Percentiles rank a stretch among this genome's conserved stretches.
These are phyloP conservation scores for Strobilomyces dryophilus DNA, from an alignment of 768 basidiomycete species.

Conservation along the genomic window DNA sequence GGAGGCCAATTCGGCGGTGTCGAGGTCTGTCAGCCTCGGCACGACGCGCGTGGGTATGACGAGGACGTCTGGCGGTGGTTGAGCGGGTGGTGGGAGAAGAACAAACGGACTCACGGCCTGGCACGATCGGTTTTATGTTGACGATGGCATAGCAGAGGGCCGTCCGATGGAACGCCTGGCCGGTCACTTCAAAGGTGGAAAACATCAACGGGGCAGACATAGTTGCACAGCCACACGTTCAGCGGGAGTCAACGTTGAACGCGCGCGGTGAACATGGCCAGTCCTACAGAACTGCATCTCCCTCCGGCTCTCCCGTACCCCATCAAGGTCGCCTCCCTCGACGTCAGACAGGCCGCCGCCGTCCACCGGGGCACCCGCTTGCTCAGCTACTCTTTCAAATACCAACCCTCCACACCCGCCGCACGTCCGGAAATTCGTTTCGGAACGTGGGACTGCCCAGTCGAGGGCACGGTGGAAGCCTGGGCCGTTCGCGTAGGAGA, in stretches of 20 bases:
- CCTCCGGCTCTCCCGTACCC: constrained; percentile 83
- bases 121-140: constrained; percentile 91
- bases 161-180: constrained; percentile 70
- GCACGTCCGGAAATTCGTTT: constrained; percentile 64
- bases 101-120: constrained; percentile 71
- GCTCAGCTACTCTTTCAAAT: constrained; percentile 78
- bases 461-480: constrained; percentile 70
- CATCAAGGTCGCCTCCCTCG: constrained; percentile 72
- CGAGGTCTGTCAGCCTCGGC: constrained; percentile 51
- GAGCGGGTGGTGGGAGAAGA: neutral
- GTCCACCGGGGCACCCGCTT: constrained; percentile 74
- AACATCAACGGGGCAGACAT: constrained; percentile 47
- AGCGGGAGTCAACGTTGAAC: neutral
- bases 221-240: constrained; percentile 19
- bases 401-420: constrained; percentile 44
- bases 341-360: constrained; percentile 39
- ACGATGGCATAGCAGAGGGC: constrained; percentile 80
- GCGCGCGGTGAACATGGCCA: constrained; percentile 37
- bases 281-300: constrained; percentile 70
- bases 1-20: constrained; percentile 66
- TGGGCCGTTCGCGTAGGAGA: constrained; percentile 73
- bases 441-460: constrained; percentile 86
- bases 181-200: constrained; percentile 75
- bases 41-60: constrained; percentile 56
- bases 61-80: constrained; percentile 48